phyloP scores from a whole-genome alignment of 1,284 basidiomycete genomes.

The Trametes pubescens region DNA sequence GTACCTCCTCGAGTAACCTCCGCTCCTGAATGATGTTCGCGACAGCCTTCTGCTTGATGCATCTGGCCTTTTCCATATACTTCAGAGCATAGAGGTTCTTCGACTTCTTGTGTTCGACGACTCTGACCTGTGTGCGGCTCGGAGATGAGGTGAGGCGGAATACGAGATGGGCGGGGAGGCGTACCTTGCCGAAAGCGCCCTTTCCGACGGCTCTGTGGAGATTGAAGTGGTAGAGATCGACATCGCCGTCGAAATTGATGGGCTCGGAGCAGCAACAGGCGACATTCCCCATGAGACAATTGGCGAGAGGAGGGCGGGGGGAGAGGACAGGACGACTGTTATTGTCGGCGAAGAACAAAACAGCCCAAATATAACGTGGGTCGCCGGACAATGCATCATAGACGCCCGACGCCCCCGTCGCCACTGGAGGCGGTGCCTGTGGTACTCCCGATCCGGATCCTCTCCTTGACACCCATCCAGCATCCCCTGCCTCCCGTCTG shows the following conservation, averaged over 20 bases:
- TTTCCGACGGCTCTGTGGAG: conserved; percentile 93
- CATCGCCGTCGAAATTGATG: conserved; percentile 93
- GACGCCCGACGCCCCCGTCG: conserved; percentile 15
- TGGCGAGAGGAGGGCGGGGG: conserved; percentile 20
- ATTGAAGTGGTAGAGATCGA: conserved; percentile 96
- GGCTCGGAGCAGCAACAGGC: conserved; percentile 53
- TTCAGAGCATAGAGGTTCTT: conserved; percentile 96
- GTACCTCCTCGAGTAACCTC: conserved; percentile 86
- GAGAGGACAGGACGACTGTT: conserved; percentile 22
- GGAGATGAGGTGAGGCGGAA: conserved; percentile 2
- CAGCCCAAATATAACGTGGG: conserved; percentile 32
- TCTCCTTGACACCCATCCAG: conserved; percentile 12
- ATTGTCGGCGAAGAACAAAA: conserved; percentile 39
- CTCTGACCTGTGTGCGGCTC: conserved; percentile 67
- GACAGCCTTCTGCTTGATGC: conserved; percentile 92
- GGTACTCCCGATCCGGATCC: neutral
- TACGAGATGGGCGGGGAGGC: conserved; percentile 16
- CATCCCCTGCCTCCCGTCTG: neutral
- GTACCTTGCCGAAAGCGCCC: conserved; percentile 97
- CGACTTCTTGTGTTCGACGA: conserved; percentile 94
- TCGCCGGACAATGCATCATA: conserved; percentile 12
- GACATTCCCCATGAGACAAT: conserved; percentile 41
- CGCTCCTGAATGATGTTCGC: conserved; percentile 96
- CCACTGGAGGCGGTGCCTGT: conserved; percentile 22
- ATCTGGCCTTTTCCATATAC: conserved; percentile 95